These are phyloP conservation scores for Phaeosphaeriaceae sp. DNA, from an alignment of 2,329 filamentous ascomycete species.

Conservation along the genomic window DNA sequence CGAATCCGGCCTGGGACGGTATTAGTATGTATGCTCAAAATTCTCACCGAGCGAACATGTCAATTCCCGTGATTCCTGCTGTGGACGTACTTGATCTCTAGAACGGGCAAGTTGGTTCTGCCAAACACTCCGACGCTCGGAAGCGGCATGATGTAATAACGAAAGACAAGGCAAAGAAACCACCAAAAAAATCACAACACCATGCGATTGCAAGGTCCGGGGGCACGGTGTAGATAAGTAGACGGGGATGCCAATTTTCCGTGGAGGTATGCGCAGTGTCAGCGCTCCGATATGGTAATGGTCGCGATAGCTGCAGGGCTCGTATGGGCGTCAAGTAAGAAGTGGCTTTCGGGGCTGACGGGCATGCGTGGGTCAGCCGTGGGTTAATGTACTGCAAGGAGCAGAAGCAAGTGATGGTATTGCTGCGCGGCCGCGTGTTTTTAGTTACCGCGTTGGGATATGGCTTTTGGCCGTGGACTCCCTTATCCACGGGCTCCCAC, in stretches of 20 bases:
- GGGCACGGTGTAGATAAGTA: neutral
- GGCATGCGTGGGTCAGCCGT: neutral
- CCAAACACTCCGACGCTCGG: constrained; percentile 45
- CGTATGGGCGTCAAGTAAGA: neutral
- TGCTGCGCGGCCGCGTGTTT: constrained; percentile 1
- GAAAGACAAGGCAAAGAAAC: constrained; percentile 16
- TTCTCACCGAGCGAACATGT: neutral
- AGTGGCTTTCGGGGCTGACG: neutral
- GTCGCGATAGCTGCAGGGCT: constrained; percentile 4
- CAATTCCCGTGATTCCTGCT: neutral
- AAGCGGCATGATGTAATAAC: constrained; percentile 41
- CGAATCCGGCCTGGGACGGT: constrained; percentile 49
- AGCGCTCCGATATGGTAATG: constrained; percentile 1
- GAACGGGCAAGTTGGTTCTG: constrained; percentile 38
- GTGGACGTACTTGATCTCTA: constrained; percentile 53
- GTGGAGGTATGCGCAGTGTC: neutral
- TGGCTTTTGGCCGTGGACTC: neutral
- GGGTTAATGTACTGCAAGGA: neutral
- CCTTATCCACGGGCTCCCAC: constrained; percentile 6
- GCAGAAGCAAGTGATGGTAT: neutral
- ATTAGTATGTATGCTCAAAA: neutral
- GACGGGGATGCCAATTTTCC: constrained; percentile 1
- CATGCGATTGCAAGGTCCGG: constrained; percentile 3
- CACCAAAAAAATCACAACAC: constrained; percentile 10
- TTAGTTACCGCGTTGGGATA: neutral